Percentiles rank a stretch among this genome's conserved stretches.
phyloP scores from a whole-genome alignment of 805 yeast genomes.

The Metschnikowia aberdeeniae region DNA sequence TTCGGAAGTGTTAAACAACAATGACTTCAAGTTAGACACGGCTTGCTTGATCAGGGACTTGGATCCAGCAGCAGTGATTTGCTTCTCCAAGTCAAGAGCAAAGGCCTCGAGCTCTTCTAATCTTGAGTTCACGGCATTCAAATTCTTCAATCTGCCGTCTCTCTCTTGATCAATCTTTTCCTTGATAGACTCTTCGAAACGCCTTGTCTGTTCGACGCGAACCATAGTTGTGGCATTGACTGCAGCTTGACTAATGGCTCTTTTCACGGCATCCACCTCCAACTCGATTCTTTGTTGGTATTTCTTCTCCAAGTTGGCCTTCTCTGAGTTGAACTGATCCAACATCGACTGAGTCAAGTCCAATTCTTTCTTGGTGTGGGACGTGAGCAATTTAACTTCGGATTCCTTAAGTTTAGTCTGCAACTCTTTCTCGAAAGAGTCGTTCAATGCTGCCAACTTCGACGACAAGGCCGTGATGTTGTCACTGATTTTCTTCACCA shows the following conservation, averaged over 20 bases:
- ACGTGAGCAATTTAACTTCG: constrained; percentile 37
- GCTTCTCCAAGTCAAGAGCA: constrained; percentile 40
- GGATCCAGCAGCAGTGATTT: constrained; percentile 31
- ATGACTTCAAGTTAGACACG: constrained; percentile 30
- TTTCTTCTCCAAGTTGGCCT: constrained; percentile 54
- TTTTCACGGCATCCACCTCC: constrained; percentile 67
- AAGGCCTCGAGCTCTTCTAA: constrained; percentile 55
- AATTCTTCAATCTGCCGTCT: constrained; percentile 67
- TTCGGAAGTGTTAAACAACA: constrained; percentile 23
- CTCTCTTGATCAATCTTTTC: constrained; percentile 57
- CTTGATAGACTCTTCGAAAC: constrained; percentile 54
- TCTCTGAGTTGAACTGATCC: constrained; percentile 58
- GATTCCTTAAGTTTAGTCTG: constrained; percentile 31
- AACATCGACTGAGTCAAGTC: constrained; percentile 57
- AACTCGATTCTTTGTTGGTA: constrained; percentile 52
- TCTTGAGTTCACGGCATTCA: constrained; percentile 55
- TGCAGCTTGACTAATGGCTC: constrained; percentile 64
- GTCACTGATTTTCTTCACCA: constrained; percentile 31
- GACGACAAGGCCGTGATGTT: constrained; percentile 28
- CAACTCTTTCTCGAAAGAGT: constrained; percentile 35
- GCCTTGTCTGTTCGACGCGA: constrained; percentile 64
- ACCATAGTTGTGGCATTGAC: constrained; percentile 67
- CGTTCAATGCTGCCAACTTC: constrained; percentile 31
- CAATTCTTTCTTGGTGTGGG: constrained; percentile 46
- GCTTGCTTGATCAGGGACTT: constrained; percentile 31